These are phyloP conservation scores for Craterostigma plantagineum DNA, from an alignment of 257 asterid species.

Conservation along the genomic window DNA sequence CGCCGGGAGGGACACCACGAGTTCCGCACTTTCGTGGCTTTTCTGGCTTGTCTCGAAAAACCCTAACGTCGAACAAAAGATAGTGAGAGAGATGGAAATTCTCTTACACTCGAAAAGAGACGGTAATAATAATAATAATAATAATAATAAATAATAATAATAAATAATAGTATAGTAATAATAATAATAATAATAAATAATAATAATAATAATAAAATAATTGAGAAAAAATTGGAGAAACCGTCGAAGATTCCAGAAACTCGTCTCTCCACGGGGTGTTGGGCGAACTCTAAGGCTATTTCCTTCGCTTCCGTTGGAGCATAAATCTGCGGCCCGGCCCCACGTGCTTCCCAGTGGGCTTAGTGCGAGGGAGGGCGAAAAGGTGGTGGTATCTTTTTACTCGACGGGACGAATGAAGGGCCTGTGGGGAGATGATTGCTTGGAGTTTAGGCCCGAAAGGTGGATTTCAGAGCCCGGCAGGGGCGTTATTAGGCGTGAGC, in stretches of 20 bases:
- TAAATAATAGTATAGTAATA: too few species aligned
- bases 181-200: too few species aligned
- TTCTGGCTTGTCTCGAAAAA: slow-evolving; percentile 23
- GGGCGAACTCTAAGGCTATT: slow-evolving; percentile 31
- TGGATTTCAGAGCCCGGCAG: slow-evolving; percentile 16
- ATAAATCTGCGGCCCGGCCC: slow-evolving; percentile 19
- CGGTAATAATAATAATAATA: too few species aligned
- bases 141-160: too few species aligned
- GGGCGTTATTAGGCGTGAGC: slow-evolving; percentile 12
- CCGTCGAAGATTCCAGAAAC: slow-evolving; percentile 16
- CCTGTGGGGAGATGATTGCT: slow-evolving; percentile 11
- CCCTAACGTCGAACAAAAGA: slow-evolving; percentile 13
- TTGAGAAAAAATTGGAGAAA: slow-evolving; percentile 12
- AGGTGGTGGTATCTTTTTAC: slow-evolving; percentile 5
- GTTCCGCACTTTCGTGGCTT: slow-evolving; percentile 40
- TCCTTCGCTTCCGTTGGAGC: slow-evolving; percentile 40
- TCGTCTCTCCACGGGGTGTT: slow-evolving; percentile 36
- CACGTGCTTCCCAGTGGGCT: slow-evolving; percentile 16
- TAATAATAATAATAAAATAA: too few species aligned
- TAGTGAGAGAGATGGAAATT: slow-evolving; percentile 14
- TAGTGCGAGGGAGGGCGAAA: slow-evolving; percentile 19
- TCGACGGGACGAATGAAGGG: not conserved
- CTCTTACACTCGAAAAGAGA: slow-evolving; percentile 1
- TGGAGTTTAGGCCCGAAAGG: slow-evolving; percentile 22
- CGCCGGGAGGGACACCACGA: slow-evolving; percentile 43